These are phyloP conservation scores for Macaranga tanarius DNA, from an alignment of 441 rosid genomes.

Conservation along the genomic window DNA sequence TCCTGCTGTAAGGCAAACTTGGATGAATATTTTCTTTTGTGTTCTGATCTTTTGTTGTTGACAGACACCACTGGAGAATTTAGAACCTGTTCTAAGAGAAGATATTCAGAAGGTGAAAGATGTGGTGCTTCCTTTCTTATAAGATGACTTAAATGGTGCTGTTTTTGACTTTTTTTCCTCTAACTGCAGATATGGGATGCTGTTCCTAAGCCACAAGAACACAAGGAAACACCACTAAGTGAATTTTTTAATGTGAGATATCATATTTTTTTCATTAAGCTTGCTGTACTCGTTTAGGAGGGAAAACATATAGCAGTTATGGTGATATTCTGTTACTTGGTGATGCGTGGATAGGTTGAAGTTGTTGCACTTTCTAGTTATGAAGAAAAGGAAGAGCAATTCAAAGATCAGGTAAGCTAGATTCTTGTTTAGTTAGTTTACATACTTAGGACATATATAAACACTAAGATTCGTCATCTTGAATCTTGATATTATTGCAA, in stretches of 20 bases:
- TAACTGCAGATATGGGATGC: conserved; percentile 91
- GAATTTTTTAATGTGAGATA: conserved; percentile 91
- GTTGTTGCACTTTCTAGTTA: conserved; percentile 97
- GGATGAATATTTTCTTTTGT: conserved; percentile 6
- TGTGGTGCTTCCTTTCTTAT: conserved; percentile 20
- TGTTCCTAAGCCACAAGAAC: conserved; percentile 94
- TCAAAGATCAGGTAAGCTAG: conserved; percentile 80
- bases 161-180: conserved; percentile 14
- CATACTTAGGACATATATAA: not conserved
- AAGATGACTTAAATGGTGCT: conserved; percentile 3
- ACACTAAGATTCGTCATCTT: not conserved
- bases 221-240: conserved; percentile 87
- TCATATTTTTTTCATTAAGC: not conserved
- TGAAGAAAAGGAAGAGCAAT: conserved; percentile 98
- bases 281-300: conserved; percentile 13
- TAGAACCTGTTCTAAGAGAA: conserved; percentile 94
- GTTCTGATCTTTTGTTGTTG: conserved; percentile 25
- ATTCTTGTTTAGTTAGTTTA: conserved; percentile 1
- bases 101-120: conserved; percentile 88
- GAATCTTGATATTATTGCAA: not conserved
- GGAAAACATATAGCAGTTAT: conserved; percentile 11
- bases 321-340: conserved; percentile 19
- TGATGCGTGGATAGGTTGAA: conserved; percentile 65
- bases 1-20: not conserved
- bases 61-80: conserved; percentile 94